Base-by-base conservation (phyloP, 2,329 filamentous ascomycete species). In the Phyllosticta paracitricarpa region DNA sequence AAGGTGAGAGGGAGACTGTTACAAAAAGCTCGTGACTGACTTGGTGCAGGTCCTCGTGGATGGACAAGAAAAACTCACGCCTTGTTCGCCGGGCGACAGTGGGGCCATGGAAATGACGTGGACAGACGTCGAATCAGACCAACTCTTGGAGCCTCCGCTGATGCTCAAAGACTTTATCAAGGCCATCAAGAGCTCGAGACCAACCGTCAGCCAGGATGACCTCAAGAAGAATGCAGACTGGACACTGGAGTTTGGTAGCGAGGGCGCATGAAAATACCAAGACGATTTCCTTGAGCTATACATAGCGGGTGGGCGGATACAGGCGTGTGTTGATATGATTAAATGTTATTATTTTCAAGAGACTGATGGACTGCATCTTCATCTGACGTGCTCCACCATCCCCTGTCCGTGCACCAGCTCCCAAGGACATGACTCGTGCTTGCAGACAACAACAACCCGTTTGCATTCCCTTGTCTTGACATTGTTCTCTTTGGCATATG, bases 201-300 rank as follows among this genome's bases (percentile, higher is more conserved):
- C 94, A 24, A 97, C 94, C 0, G 94, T 99, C 59, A 94, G 91
- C 58, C 81, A 84, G 57, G 91, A 91, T 57, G 95, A 99, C 72
- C 81, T 99, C 54, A 82, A 85, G 66, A 83, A 84, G 69, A 97
- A 93, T 73, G 82, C 89, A 55, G 91, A 97, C 54, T 99, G 94
- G 94, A 99, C 94, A 9, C 84, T 88, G 69, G 92, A 97, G 77
- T 97, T 97, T 76, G 93, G 93, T 61, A 96, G 91, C 72, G 93
- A 97, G 73, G 93, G 93, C 12, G 56, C 55, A 33, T 61, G 24
- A 61, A 54, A 61, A 33, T 22, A 35, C 22, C 26, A 48, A 30
- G 52, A 19, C 17, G 35, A 22, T 8, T 51, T 53, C 17, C 48
- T 52, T 28, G 28, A 48, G 24, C 33, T 54, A 52, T 56, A 61